Base-by-base conservation (phyloP, 2,329 filamentous ascomycete genomes). In the Arthrinium puccinioides region DNA sequence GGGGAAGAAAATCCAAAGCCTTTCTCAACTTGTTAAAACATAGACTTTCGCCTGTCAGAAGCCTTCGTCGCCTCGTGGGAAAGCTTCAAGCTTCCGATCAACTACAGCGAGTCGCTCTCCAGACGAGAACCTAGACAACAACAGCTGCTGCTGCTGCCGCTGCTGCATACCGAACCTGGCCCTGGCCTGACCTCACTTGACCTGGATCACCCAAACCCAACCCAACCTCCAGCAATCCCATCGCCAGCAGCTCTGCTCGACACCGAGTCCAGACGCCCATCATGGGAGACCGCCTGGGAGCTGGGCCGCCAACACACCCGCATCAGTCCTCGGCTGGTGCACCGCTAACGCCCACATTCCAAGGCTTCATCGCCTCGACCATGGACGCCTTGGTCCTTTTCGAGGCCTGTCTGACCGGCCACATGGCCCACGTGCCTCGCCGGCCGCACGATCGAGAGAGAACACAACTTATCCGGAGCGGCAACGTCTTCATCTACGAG, bases 401-500 rank as follows among this genome's bases (percentile, higher is more conserved):
- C 53, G 86, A 94, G 57, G 84, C 80, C 8, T 87, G 83, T 49
- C 68, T 94, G 13, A 71, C 68, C 24, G 87, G 87, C 9, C 64
- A 70, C 15, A 65, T 90, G 8, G 74, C 73, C 33, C 87, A 92
- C 57, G 84, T 92, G 15, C 79, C 86, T 14, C 82, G 89, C 34
- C 75, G 89, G 37, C 89, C 89, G 2, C 87, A 94, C 57, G 89
- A 95, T 52, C 74, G 87, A 36, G 89, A 95, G 61, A 75, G 88
- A 36, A 69, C 71, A 18, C 71, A 77, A 15, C 74, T 94, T 36
- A 92, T 95, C 54, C 76, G 76, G 47, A 94, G 87, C 48, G 89
- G 89, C 24, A 83, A 84, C 47, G 76, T 95, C 32, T 92, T 95
- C 61, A 86, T 95, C 47, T 96, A 95, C 59, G 87, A 94, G 53